These are phyloP conservation scores for Spencermartinsiella ligniputridi DNA, from an alignment of 1,139 yeast genomes.

Conservation along the genomic window DNA sequence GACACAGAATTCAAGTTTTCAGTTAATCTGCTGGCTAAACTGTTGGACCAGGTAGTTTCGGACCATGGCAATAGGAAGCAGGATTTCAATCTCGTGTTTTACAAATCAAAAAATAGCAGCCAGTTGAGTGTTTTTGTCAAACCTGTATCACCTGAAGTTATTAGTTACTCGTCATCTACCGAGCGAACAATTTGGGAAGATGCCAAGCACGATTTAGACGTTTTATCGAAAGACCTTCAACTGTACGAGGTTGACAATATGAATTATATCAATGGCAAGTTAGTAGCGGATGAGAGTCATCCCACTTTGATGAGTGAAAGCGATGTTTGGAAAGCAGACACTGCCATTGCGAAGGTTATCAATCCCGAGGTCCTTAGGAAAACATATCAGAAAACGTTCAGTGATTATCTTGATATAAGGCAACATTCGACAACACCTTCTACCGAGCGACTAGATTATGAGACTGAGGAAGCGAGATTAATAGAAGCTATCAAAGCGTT, in stretches of 20 bases:
- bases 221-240: slow-evolving; percentile 19
- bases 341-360: slow-evolving; percentile 15
- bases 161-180: background rate
- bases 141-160: slow-evolving; percentile 23
- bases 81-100: slow-evolving; percentile 28
- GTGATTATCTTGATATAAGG: slow-evolving; percentile 11
- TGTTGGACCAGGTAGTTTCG: slow-evolving; percentile 43
- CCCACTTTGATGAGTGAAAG: slow-evolving; percentile 14
- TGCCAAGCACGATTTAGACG: slow-evolving; percentile 13
- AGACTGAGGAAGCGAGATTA: slow-evolving; percentile 17
- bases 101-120: slow-evolving; percentile 22
- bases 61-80: slow-evolving; percentile 24
- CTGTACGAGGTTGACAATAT: slow-evolving; percentile 15
- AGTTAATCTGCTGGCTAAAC: slow-evolving; percentile 49
- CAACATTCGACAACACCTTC: slow-evolving; percentile 21
- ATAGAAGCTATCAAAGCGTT: slow-evolving; percentile 21
- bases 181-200: slow-evolving; percentile 22
- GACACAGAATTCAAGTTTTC: slow-evolving; percentile 68
- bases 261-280: slow-evolving; percentile 14
- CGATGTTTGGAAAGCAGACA: slow-evolving; percentile 20
- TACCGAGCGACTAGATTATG: slow-evolving; percentile 23
- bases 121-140: slow-evolving; percentile 30
- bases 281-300: slow-evolving; percentile 12
- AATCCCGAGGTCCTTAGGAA: slow-evolving; percentile 7
- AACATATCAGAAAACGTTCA: slow-evolving; percentile 16